Percentiles rank a stretch among this genome's conserved stretches.
These are phyloP conservation scores for Pisolithus microcarpus DNA, from an alignment of 768 basidiomycete species.

Conservation along the genomic window DNA sequence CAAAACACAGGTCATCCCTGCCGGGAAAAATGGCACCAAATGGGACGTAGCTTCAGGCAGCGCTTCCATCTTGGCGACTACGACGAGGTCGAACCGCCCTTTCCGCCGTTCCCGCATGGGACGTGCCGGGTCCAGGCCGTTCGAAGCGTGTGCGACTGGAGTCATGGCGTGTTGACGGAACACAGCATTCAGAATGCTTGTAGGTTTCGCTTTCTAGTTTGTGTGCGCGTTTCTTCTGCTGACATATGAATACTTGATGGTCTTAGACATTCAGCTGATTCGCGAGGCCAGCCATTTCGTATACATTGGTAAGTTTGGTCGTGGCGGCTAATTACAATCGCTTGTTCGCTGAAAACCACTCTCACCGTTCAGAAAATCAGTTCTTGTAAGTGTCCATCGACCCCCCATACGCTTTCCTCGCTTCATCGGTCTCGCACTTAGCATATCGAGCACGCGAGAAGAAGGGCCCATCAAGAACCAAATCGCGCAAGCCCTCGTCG, in stretches of 20 bases:
- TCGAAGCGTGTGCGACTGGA: constrained; percentile 89
- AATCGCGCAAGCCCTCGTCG: constrained; percentile 76
- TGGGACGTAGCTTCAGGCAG: constrained; percentile 57
- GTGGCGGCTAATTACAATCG: not conserved
- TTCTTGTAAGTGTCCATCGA: constrained; percentile 61
- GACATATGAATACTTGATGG: not conserved
- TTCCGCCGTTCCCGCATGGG: constrained; percentile 38
- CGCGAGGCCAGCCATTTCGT: constrained; percentile 80
- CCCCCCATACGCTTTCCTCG: not conserved
- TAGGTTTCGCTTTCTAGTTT: constrained; percentile 28
- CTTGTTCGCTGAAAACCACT: constrained; percentile 2
- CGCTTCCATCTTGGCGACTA: constrained; percentile 49
- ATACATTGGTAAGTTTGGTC: constrained; percentile 68
- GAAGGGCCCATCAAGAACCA: constrained; percentile 70
- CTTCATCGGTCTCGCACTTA: constrained; percentile 22
- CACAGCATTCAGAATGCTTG: constrained; percentile 92
- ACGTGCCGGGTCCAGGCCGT: constrained; percentile 72
- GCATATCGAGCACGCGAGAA: constrained; percentile 66
- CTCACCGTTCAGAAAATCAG: constrained; percentile 54
- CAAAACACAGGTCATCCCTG: constrained; percentile 52
- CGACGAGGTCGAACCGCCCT: constrained; percentile 34
- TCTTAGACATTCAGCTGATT: constrained; percentile 72
- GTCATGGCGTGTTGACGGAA: constrained; percentile 85
- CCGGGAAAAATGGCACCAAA: constrained; percentile 48
- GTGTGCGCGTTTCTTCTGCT: not conserved